These are phyloP conservation scores for Astragalus glycyphyllos DNA, from an alignment of 306 rosid genomes.

Conservation along the genomic window DNA sequence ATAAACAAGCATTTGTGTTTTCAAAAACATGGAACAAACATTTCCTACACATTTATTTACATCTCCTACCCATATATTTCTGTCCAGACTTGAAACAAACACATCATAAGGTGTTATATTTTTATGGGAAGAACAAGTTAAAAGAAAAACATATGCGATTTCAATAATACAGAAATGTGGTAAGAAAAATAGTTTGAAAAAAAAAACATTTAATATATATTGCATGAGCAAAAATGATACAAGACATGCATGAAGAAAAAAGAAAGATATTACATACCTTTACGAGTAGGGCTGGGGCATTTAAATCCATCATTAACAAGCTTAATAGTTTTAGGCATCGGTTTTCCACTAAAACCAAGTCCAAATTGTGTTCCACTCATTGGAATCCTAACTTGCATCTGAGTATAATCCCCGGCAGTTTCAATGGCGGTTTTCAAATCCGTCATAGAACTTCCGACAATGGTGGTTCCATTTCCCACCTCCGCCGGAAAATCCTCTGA, in stretches of 20 bases:
- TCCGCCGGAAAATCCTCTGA: conserved; percentile 66
- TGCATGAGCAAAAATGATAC: neutral
- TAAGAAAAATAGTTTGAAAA: no score
- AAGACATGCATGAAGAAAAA: neutral
- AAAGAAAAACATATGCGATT: no score
- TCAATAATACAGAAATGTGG: no score
- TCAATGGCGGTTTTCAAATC: conserved; percentile 76
- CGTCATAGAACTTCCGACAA: conserved; percentile 52
- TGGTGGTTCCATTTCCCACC: conserved; percentile 73
- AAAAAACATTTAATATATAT: neutral
- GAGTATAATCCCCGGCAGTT: conserved; percentile 64
- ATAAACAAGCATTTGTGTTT: no score
- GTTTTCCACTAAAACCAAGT: conserved; percentile 41
- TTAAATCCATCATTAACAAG: conserved; percentile 77
- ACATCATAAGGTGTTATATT: no score
- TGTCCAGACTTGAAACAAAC: no score
- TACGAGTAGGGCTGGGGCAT: conserved; percentile 61
- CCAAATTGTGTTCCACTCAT: conserved; percentile 76
- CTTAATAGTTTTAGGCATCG: conserved; percentile 79
- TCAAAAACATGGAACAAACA: no score
- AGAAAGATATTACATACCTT: conserved; percentile 44
- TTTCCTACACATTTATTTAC: no score
- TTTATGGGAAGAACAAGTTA: no score
- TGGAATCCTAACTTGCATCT: conserved; percentile 57
- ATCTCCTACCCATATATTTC: no score